Evolutionary conservation across 345 rosid species (phyloP).

Genomic region (Rhizophora mangle): DNA sequence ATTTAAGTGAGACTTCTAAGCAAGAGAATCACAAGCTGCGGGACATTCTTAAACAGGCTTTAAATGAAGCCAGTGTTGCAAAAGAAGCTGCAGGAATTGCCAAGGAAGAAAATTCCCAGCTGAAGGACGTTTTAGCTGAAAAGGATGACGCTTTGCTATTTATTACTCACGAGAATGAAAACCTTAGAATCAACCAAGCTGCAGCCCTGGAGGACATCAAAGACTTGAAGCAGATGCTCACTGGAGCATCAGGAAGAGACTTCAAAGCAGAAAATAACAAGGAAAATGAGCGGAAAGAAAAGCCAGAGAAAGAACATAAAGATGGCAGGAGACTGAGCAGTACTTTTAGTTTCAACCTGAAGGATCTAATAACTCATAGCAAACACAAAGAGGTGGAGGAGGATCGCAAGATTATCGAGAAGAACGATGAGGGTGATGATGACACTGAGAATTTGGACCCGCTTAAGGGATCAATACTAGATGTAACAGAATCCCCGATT

Average conservation of each 20-base stretch:
- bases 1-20: constrained; percentile 35
- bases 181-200: constrained; percentile 56
- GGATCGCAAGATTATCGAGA: constrained; percentile 23
- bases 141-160: constrained; percentile 64
- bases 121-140: constrained; percentile 53
- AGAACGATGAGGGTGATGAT: constrained; percentile 17
- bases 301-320: constrained; percentile 23
- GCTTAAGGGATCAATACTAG: constrained; percentile 73
- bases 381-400: constrained; percentile 39
- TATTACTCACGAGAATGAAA: constrained; percentile 58
- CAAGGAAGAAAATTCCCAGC: constrained; percentile 62
- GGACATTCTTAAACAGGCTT: constrained; percentile 81
- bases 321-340: constrained; percentile 37
- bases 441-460: constrained; percentile 36
- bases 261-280: constrained; percentile 13
- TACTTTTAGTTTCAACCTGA: constrained; percentile 47
- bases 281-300: constrained; percentile 20
- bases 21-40: constrained; percentile 66
- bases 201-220: constrained; percentile 50
- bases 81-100: constrained; percentile 85
- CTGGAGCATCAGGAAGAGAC: constrained; percentile 33
- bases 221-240: constrained; percentile 52
- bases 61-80: constrained; percentile 79
- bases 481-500: constrained; percentile 47
- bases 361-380: constrained; percentile 43